These are phyloP conservation scores for Solanum neorickii DNA, from an alignment of 257 asterid species.

Conservation along the genomic window DNA sequence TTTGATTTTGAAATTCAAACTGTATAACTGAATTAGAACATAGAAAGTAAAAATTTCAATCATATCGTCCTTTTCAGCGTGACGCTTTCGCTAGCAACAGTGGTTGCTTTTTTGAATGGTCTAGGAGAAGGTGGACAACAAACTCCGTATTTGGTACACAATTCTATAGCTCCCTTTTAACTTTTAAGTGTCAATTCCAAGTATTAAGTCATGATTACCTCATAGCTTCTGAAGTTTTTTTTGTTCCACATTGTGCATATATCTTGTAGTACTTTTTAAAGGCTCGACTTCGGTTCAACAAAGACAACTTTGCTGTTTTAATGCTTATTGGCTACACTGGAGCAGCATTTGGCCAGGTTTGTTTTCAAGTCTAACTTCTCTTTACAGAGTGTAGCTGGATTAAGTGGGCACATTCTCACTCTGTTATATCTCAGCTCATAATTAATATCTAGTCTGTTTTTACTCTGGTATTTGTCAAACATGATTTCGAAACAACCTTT, in stretches of 20 bases:
- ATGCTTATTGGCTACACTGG: slow-evolving; percentile 44
- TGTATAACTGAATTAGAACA: too few species aligned
- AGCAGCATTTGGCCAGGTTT: slow-evolving; percentile 44
- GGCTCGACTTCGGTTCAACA: slow-evolving; percentile 48
- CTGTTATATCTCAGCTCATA: neutral
- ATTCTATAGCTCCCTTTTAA: neutral
- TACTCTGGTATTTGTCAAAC: neutral
- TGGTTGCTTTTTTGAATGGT: slow-evolving; percentile 47
- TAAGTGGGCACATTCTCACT: neutral
- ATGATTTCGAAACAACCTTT: too few species aligned
- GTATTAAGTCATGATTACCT: neutral
- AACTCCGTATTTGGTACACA: slow-evolving; percentile 40
- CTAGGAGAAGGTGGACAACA: slow-evolving; percentile 54
- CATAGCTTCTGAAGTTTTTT: neutral
- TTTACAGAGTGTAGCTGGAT: neutral
- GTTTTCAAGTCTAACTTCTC: neutral
- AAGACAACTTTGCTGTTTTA: slow-evolving; percentile 54
- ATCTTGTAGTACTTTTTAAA: slow-evolving; percentile 47
- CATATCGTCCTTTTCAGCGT: slow-evolving; percentile 11
- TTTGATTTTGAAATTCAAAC: neutral
- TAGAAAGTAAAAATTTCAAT: neutral
- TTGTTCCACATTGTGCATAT: neutral
- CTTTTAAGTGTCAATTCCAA: neutral
- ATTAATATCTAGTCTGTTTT: neutral
- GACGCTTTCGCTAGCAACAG: slow-evolving; percentile 40